Evolutionary conservation across 1,284 basidiomycete species (phyloP).

Genomic region (Ustilago curta): DNA sequence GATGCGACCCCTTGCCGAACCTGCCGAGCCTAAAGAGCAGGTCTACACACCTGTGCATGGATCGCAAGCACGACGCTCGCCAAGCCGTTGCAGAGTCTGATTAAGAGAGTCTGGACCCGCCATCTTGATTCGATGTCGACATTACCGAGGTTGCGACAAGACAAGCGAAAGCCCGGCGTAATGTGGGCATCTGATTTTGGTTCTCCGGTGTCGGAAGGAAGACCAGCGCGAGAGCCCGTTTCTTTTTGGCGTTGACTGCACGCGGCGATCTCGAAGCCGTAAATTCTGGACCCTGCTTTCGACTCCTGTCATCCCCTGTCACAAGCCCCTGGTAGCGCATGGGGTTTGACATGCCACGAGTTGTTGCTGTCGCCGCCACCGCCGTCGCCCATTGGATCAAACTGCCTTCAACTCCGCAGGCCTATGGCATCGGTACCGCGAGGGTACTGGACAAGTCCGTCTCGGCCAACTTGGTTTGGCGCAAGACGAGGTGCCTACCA

Average conservation of each 20-base stretch:
- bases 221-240: no score
- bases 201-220: no score
- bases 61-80: neutral
- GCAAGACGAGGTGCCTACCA: neutral
- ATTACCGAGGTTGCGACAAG: no score
- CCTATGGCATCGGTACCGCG: no score
- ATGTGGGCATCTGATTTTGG: no score
- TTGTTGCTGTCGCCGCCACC: neutral
- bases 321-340: neutral
- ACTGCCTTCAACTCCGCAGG: no score
- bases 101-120: no score
- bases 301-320: neutral
- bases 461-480: no score
- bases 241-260: conserved; percentile 1
- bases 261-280: conserved; percentile 15
- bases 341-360: neutral
- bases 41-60: neutral
- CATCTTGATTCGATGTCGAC: no score
- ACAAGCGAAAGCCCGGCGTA: no score
- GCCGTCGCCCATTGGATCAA: neutral
- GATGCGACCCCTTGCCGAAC: neutral
- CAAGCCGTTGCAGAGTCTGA: no score
- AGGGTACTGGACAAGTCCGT: no score
- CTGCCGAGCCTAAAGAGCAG: neutral
- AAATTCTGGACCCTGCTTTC: conserved; percentile 22